phyloP scores from a whole-genome alignment of 2,329 filamentous ascomycete species.

The Clonostachys byssicola region DNA sequence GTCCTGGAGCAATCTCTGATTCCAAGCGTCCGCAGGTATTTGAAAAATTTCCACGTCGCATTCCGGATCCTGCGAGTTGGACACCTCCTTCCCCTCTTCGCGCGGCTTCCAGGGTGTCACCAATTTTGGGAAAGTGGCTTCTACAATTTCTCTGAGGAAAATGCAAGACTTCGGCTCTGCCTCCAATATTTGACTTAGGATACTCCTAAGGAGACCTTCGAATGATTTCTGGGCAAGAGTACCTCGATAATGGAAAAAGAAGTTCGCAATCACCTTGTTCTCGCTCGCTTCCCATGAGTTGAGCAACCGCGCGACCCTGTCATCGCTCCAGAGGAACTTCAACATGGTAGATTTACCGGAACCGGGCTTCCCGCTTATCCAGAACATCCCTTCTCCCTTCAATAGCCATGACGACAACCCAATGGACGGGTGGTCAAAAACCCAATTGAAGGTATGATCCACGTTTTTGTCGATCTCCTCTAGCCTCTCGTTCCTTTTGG shows the following conservation, averaged over 20 bases:
- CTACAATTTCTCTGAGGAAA: too few relatives aligned
- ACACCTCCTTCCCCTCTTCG: too few relatives aligned
- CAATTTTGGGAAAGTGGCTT: too few relatives aligned
- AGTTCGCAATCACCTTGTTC: neutral
- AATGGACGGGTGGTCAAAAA: neutral
- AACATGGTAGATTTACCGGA: slow-evolving; percentile 35
- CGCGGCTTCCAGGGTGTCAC: too few relatives aligned
- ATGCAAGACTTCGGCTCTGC: too few relatives aligned
- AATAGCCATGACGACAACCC: neutral
- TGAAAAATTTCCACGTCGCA: too few relatives aligned
- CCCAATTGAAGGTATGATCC: neutral
- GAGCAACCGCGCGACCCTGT: neutral
- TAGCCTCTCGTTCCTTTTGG: too few relatives aligned
- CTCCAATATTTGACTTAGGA: neutral
- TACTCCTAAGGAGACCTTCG: neutral
- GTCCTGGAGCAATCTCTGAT: neutral
- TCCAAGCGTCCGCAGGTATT: too few relatives aligned
- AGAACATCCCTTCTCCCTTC: neutral
- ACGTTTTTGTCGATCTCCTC: neutral
- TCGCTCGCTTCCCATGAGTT: neutral
- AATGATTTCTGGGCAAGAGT: neutral
- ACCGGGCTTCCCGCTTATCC: slow-evolving; percentile 12
- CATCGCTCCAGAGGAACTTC: slow-evolving; percentile 12
- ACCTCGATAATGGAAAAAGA: slow-evolving; percentile 1
- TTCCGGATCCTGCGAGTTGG: too few relatives aligned